Base-by-base conservation (phyloP, 805 yeast species). In the Ogataea polymorpha region DNA sequence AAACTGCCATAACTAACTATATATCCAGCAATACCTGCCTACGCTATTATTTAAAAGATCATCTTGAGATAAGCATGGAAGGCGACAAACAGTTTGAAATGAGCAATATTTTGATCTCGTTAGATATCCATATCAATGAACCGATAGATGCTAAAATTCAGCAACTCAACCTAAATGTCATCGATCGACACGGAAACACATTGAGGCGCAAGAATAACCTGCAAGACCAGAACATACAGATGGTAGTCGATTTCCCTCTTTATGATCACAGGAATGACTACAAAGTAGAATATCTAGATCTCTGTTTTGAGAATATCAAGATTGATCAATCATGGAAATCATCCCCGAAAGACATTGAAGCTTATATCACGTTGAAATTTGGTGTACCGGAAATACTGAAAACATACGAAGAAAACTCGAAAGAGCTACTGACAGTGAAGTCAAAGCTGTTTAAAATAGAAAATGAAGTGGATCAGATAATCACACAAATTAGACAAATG, bases 301-400 rank as follows among this genome's bases (percentile, higher is more conserved):
- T 62, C 16, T 62, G 67, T 38, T 61, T 61, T 38, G 67, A 62
- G 35, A 62, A 56, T 32, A 33, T 49, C 13, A 54, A 52, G 38
- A 30, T 50, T 24, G 62, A 62, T 41, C 52, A 51, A 33, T 59
- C 64, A 2, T 60, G 65, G 64, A 57, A 41, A 35, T 41, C 55
- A 1, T 29, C 27, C 14, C 54, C 55, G 2, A 32, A 35, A 4
- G 20, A 23, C 7, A 42, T 54, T 13, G 50, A 53, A 28, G 53
- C 53, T 5, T 37, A 40, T 24, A 28, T 58, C 39, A 37, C 39
- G 4, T 31, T 59, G 23, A 44, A 50, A 21, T 55, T 61, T 48
- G 66, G 66, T 1, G 45, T 57, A 8, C 48, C 58, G 5, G 43
- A 49, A 15, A 55, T 62, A 4, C 31, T 50, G 3, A 37, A 50